Evolutionary conservation across 176 grass and related monocot genomes (phyloP), one percentile per base, ranked within the genome.

Genomic region (Carex cristatella): DNA sequence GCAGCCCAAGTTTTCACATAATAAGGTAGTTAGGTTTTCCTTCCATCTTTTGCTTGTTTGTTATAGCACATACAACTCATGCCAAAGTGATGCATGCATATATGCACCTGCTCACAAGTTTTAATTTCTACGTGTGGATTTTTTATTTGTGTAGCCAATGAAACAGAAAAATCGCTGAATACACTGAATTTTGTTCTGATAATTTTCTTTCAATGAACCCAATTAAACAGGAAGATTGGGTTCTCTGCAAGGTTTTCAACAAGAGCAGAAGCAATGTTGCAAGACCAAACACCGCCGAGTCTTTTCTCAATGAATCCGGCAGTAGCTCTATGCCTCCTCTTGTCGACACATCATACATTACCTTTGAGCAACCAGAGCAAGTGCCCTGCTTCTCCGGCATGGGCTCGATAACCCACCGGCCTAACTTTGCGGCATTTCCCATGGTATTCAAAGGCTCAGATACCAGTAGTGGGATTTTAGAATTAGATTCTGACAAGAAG

Each of bases 161-260:
- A 32, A 66, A 35, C 14, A 2, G 4, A 19, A 62, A 62, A 62
- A 7, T 77, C 8, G 23, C 19, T 32, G 4, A 55, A 77, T 33
- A 57, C 56, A 12, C 55, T 40, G 7, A 59, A 18, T 42, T 42
- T n/a, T 84, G 10, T 28, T 28, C 61, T 64, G 28, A 84, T 61
- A 38, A 46, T n/a, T 75, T 75, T 76, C 33, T 58, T 74, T 60
- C 28, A 35, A 35, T 85, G 46, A 33, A 76, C 18, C 51, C 68
- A 57, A 23, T 23, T 23, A 23, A 83, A 65, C 84, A 90, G 88
- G 85, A 84, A 79, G 88, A 90, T 54, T 90, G 88, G 88, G 88
- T 90, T 7, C 82, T 90, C 58, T 90, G 88, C 54, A 84, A 72
- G 75, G 85, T 90, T 19, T 71, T 86, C 80, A 54, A 71, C 53